Conservation (phyloP, 495 filamentous ascomycete genomes). For the Apodospora peruviana region DNA sequence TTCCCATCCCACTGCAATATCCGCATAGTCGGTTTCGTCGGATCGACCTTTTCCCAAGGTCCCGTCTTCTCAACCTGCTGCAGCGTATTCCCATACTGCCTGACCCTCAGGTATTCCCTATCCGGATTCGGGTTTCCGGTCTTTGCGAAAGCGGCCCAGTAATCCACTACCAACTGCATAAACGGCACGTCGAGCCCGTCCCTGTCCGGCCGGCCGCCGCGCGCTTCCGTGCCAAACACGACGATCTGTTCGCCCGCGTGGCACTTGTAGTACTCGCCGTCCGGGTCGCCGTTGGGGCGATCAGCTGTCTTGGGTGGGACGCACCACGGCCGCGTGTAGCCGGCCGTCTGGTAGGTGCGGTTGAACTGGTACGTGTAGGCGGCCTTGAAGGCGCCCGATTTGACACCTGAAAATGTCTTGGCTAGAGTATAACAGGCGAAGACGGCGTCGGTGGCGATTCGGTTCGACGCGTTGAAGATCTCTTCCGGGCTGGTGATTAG, state of each 20-base stretch:
- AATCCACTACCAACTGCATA: conserved; percentile 20
- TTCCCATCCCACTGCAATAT: conserved; percentile 25
- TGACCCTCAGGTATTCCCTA: conserved; percentile 8
- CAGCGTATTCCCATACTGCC: conserved; percentile 17
- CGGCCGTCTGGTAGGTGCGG: conserved; percentile 36
- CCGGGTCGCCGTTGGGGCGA: conserved; percentile 31
- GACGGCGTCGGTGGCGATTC: conserved; percentile 29
- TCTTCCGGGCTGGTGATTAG: conserved; percentile 4
- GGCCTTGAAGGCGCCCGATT: conserved; percentile 21
- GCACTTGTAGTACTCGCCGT: conserved; percentile 40
- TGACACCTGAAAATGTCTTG: conserved; percentile 26
- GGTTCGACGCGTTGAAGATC: conserved; percentile 17
- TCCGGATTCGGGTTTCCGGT: conserved; percentile 22
- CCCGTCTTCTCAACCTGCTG: conserved; percentile 13
- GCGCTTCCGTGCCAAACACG: conserved; percentile 28
- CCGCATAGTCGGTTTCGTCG: conserved; percentile 12
- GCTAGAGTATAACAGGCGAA: conserved; percentile 36
- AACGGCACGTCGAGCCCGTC: conserved; percentile 24
- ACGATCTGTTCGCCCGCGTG: conserved; percentile 45
- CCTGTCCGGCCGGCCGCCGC: conserved; percentile 17
- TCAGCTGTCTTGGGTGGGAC: conserved; percentile 19
- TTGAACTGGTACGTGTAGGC: conserved; percentile 38
- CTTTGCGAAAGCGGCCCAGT: conserved; percentile 23
- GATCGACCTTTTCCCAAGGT: conserved; percentile 17
- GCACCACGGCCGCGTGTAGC: conserved; percentile 35